Conservation (phyloP, 805 yeast species). For the Starmerella potacharoeniae region DNA sequence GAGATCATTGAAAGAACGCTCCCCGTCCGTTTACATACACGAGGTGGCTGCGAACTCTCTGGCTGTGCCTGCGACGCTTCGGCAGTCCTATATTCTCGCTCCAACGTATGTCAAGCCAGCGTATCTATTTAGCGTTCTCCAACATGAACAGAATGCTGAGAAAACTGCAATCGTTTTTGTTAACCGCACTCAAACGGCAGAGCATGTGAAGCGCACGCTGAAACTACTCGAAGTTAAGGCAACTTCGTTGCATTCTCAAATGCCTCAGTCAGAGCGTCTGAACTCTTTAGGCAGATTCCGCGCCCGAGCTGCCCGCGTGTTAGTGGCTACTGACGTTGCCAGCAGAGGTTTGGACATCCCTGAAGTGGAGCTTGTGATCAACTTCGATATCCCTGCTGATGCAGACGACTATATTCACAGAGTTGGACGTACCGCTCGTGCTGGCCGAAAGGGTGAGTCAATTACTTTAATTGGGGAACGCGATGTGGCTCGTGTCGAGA, state of each 20-base stretch:
- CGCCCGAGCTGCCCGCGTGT: conserved; percentile 85
- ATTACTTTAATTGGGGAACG: conserved; percentile 74
- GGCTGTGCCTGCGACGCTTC: conserved; percentile 66
- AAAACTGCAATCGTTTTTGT: conserved; percentile 79
- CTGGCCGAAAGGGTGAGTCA: conserved; percentile 80
- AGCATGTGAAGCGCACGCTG: conserved; percentile 66
- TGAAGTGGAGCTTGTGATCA: conserved; percentile 74
- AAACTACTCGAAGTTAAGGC: conserved; percentile 65
- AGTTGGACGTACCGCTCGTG: conserved; percentile 98
- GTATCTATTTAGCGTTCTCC: conserved; percentile 57
- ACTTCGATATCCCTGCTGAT: conserved; percentile 89
- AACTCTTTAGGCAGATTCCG: conserved; percentile 85
- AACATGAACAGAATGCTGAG: conserved; percentile 49
- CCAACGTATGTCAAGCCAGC: conserved; percentile 90
- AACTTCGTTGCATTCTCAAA: conserved; percentile 84
- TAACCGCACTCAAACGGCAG: conserved; percentile 84
- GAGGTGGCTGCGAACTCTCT: conserved; percentile 67
- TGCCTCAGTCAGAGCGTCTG: conserved; percentile 87
- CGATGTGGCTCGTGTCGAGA: conserved; percentile 68
- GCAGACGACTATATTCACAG: conserved; percentile 94
- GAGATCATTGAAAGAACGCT: conserved; percentile 53
- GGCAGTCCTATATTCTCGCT: conserved; percentile 55
- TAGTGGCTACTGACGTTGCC: conserved; percentile 95
- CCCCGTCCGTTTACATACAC: conserved; percentile 52
- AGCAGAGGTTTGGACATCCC: conserved; percentile 97